phyloP scores from a whole-genome alignment of 345 rosid species.

The Rhizophora apiculata region DNA sequence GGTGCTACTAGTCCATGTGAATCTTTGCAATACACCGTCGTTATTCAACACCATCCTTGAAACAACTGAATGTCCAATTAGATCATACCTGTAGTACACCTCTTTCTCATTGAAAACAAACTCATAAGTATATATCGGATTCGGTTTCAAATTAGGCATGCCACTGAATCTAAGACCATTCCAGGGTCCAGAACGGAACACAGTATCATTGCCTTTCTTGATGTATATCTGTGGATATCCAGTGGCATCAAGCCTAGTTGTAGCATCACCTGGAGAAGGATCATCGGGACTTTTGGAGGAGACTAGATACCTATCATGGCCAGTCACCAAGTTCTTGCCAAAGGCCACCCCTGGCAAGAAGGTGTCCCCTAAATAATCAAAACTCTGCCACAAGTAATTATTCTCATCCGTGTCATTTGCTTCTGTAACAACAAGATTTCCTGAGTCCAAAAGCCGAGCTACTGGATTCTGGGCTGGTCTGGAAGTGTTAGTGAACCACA shows the following conservation, averaged over 20 bases:
- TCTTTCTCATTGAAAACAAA: constrained; percentile 20
- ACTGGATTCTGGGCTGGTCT: constrained; percentile 4
- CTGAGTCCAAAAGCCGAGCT: constrained; percentile 26
- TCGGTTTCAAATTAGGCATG: constrained; percentile 16
- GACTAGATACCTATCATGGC: background rate
- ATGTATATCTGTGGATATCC: constrained; percentile 29
- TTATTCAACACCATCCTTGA: constrained; percentile 20
- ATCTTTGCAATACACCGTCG: constrained; percentile 8
- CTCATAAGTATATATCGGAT: background rate
- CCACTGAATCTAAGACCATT: constrained; percentile 33
- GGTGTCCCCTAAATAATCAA: constrained; percentile 5
- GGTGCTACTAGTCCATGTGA: constrained; percentile 3
- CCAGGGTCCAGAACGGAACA: constrained; percentile 29
- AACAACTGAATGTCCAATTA: background rate
- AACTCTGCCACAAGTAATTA: constrained; percentile 23
- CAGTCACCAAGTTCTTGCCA: constrained; percentile 14
- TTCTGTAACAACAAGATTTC: constrained; percentile 29
- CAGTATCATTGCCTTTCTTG: background rate
- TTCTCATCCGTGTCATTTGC: background rate
- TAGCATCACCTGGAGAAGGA: constrained; percentile 27
- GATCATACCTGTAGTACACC: constrained; percentile 21
- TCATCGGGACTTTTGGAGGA: constrained; percentile 26
- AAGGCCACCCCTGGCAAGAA: constrained; percentile 13
- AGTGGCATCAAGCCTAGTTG: constrained; percentile 16
- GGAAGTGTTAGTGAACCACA: constrained; percentile 12